Evolutionary conservation across 495 filamentous ascomycete genomes (phyloP).

Genomic region (Tuber melanosporum): DNA sequence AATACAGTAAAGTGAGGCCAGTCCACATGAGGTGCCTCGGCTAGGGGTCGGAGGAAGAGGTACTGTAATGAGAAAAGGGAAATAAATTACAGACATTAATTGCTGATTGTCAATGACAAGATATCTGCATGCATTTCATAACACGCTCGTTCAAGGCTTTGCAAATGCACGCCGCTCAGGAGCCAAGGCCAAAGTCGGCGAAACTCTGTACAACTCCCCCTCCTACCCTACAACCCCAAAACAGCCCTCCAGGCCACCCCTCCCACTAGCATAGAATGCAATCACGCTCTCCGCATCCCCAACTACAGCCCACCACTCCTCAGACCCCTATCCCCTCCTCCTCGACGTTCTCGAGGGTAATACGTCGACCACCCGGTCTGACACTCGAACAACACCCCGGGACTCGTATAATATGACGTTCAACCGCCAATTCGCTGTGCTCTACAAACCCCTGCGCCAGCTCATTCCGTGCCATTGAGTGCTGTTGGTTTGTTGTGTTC

Average conservation of each 20-base stretch:
- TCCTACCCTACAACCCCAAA: slow-evolving; percentile 19
- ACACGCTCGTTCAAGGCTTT: no score
- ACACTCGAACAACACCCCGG: slow-evolving; percentile 25
- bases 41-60: no score
- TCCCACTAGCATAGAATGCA: slow-evolving; percentile 17
- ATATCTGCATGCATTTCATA: no score
- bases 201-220: background rate
- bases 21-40: no score
- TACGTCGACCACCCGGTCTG: slow-evolving; percentile 17
- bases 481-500: slow-evolving; percentile 38
- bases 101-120: no score
- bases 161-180: no score
- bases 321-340: slow-evolving; percentile 6
- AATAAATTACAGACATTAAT: no score
- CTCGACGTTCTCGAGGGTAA: slow-evolving; percentile 20
- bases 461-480: slow-evolving; percentile 41
- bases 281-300: slow-evolving; percentile 22
- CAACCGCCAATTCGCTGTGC: slow-evolving; percentile 42
- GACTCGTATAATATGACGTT: slow-evolving; percentile 31
- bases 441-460: slow-evolving; percentile 35
- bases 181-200: no score
- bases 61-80: no score
- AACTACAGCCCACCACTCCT: slow-evolving; percentile 17
- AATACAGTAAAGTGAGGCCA: no score
- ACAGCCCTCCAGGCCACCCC: slow-evolving; percentile 12